Evolutionary conservation across 129 eudicot genomes (phyloP).

Genomic region (Ambrosia trifida): DNA sequence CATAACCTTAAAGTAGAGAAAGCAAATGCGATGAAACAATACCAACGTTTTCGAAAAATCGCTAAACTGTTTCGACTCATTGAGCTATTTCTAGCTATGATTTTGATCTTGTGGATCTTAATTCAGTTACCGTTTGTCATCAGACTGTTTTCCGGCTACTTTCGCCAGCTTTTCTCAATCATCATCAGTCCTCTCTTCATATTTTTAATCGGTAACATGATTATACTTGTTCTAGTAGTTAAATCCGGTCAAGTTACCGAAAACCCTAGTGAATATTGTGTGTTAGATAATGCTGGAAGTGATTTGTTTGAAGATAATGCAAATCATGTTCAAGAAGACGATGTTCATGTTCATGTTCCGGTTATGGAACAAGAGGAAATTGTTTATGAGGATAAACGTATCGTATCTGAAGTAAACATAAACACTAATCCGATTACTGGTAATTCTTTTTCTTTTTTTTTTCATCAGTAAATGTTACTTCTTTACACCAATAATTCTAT

Average conservation of each 20-base stretch:
- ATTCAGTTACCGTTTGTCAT: slow-evolving; percentile 63
- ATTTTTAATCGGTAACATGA: slow-evolving; percentile 68
- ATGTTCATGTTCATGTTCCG: slow-evolving; percentile 18
- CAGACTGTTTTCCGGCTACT: slow-evolving; percentile 48
- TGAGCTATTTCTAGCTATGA: slow-evolving; percentile 43
- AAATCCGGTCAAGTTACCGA: slow-evolving; percentile 60
- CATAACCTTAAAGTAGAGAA: slow-evolving; percentile 48
- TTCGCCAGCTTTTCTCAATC: slow-evolving; percentile 42
- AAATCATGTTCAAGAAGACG: slow-evolving; percentile 6
- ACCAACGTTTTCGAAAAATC: slow-evolving; percentile 36
- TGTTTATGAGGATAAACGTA: slow-evolving; percentile 61
- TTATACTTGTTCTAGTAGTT: slow-evolving; percentile 57
- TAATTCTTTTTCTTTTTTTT: no score
- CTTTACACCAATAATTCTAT: no score
- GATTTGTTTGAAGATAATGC: slow-evolving; percentile 40
- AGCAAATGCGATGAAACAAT: slow-evolving; percentile 38
- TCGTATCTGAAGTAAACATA: slow-evolving; percentile 35
- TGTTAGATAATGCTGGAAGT: slow-evolving; percentile 25
- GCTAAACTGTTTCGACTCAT: slow-evolving; percentile 56
- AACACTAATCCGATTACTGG: not conserved
- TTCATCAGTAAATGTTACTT: no score
- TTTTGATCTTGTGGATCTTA: slow-evolving; percentile 58
- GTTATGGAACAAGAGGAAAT: slow-evolving; percentile 28
- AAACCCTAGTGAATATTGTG: not conserved
- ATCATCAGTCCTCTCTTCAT: slow-evolving; percentile 64